A percentile compares a stretch with the other conserved stretches of the same genome.
These are phyloP conservation scores for Fusarium goolgardi DNA, from an alignment of 2,329 filamentous ascomycete genomes.

Conservation along the genomic window DNA sequence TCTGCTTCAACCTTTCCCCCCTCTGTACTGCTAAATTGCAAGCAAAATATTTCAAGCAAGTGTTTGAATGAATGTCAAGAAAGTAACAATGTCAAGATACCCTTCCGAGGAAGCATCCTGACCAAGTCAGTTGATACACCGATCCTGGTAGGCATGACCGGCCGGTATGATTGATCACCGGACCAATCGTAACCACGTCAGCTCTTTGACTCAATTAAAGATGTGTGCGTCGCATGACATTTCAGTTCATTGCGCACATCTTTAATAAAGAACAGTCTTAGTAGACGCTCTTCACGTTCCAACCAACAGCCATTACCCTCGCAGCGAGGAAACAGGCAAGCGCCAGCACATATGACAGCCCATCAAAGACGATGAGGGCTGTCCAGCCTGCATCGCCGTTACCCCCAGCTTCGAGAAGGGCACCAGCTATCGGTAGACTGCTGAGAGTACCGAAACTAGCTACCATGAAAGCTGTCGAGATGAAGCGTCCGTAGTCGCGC, in stretches of 20 bases:
- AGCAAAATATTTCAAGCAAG: not conserved
- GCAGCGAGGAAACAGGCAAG: conserved; percentile 38
- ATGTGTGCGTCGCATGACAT: conserved; percentile 9
- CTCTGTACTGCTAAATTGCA: not conserved
- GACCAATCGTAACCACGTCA: conserved; percentile 14
- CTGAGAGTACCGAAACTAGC: conserved; percentile 75
- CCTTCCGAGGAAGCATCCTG: conserved; percentile 20
- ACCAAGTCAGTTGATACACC: conserved; percentile 20
- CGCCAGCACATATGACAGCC: conserved; percentile 41
- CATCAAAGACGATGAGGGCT: conserved; percentile 55
- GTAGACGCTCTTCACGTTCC: conserved; percentile 35
- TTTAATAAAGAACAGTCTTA: conserved; percentile 8
- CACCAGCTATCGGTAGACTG: conserved; percentile 59
- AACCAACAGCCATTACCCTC: conserved; percentile 36
- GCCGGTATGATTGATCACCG: conserved; percentile 19
- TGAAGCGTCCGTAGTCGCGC: conserved; percentile 79
- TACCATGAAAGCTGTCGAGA: conserved; percentile 80
- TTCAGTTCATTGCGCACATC: conserved; percentile 18
- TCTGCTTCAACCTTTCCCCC: not conserved
- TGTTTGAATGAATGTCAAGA: not conserved
- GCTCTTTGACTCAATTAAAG: not conserved
- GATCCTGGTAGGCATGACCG: conserved; percentile 15
- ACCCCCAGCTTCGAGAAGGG: conserved; percentile 49
- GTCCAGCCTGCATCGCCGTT: conserved; percentile 51
- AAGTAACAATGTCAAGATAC: not conserved